Evolutionary conservation across 192 early-diverging fungal species (phyloP).

Genomic region (Coemansia erecta): DNA sequence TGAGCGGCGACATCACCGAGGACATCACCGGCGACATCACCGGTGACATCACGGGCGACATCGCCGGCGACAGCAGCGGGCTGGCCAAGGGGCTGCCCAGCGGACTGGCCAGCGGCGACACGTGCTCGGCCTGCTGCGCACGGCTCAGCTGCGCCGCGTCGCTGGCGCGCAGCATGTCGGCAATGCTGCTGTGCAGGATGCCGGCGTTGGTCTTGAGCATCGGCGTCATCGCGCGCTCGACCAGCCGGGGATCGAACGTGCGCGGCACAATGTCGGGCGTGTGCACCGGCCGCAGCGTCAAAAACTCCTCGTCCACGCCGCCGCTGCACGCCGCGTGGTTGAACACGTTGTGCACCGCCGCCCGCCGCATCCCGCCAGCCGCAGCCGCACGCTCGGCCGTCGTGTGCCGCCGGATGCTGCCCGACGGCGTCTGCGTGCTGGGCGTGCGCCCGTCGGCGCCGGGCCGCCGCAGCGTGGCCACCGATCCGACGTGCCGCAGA

Average conservation of each 20-base stretch:
- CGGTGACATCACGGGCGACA: not conserved
- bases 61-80: not conserved
- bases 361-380: not conserved
- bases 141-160: not conserved
- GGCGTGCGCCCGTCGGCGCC: not conserved
- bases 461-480: not conserved
- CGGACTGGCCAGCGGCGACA: conserved; percentile 40
- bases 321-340: too few species aligned
- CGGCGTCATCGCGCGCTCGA: conserved; percentile 55
- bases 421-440: too few species aligned
- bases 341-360: not conserved
- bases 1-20: not conserved
- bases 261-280: conserved; percentile 49
- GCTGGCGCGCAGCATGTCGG: conserved; percentile 3
- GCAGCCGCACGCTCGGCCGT: too few species aligned
- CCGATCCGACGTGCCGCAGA: too few species aligned
- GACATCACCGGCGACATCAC: conserved; percentile 1
- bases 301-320: conserved; percentile 27
- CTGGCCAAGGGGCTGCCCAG: not conserved
- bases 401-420: too few species aligned
- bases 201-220: conserved; percentile 46
- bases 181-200: conserved; percentile 10
- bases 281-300: conserved; percentile 50
- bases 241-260: conserved; percentile 40
- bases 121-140: conserved; percentile 5